phyloP scores from a whole-genome alignment of 2,329 filamentous ascomycete genomes.

The Keithomyces neogunnii region DNA sequence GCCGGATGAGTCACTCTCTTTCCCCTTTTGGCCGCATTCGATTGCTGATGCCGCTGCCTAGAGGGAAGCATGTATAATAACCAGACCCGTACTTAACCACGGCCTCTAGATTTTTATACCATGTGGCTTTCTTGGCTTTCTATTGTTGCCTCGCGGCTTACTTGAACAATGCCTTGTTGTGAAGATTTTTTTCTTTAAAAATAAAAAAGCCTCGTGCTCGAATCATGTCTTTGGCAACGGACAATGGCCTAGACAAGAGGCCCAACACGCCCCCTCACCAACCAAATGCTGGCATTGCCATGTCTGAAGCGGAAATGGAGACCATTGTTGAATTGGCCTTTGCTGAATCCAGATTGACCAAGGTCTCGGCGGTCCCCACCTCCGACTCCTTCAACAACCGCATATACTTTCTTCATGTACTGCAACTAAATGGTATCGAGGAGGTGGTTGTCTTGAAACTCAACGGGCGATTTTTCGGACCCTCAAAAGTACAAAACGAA shows the following conservation, averaged over 20 bases:
- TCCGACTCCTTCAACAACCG: constrained; percentile 16
- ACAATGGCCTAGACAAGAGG: not conserved
- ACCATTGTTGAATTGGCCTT: constrained; percentile 7
- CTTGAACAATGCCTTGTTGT: too few relatives aligned
- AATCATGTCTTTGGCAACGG: too few relatives aligned
- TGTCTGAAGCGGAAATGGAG: constrained; percentile 7
- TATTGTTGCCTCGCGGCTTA: too few relatives aligned
- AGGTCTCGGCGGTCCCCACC: constrained; percentile 5
- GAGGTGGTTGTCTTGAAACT: constrained; percentile 13
- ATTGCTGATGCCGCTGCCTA: too few relatives aligned
- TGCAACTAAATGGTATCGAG: not conserved
- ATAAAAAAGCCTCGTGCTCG: too few relatives aligned
- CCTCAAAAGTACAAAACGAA: constrained; percentile 15
- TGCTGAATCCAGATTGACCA: constrained; percentile 6
- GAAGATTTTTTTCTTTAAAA: too few relatives aligned
- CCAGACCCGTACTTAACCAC: too few relatives aligned
- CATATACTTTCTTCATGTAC: constrained; percentile 12
- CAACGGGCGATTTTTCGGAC: constrained; percentile 14
- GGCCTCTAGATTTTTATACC: too few relatives aligned
- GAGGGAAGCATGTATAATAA: too few relatives aligned
- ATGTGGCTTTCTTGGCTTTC: too few relatives aligned
- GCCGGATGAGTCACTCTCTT: too few relatives aligned
- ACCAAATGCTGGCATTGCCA: constrained; percentile 12
- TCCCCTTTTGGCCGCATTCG: too few relatives aligned
- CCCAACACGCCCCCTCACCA: constrained; percentile 12